phyloP scores from a whole-genome alignment of 2,329 filamentous ascomycete genomes.

The Pseudogymnoascus sp. region DNA sequence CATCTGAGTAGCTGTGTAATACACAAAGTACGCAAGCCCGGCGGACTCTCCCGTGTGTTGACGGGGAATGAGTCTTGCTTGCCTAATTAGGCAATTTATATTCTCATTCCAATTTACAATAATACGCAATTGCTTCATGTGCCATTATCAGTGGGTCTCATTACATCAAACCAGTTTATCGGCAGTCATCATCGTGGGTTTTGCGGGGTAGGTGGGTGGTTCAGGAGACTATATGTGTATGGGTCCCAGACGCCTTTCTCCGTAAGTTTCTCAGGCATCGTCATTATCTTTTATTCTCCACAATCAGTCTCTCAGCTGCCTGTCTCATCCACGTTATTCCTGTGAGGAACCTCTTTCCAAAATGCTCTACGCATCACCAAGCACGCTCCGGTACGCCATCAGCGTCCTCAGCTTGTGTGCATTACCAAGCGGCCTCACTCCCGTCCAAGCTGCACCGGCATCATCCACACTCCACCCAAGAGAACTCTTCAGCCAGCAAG shows the following conservation, averaged over 20 bases:
- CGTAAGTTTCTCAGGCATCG: neutral
- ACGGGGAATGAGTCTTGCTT: neutral
- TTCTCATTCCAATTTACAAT: neutral
- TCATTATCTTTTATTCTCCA: neutral
- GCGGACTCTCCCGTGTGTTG: neutral
- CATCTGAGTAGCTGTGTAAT: neutral
- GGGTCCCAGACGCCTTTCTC: neutral
- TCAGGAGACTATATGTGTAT: neutral
- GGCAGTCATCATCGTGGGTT: neutral
- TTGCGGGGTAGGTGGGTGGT: neutral
- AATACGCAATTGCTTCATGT: neutral
- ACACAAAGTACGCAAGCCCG: neutral
- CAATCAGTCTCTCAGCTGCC: neutral
- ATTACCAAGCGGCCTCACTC: neutral
- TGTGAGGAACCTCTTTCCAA: neutral
- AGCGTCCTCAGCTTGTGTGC: neutral
- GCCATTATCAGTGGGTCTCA: neutral
- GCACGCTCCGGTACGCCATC: neutral
- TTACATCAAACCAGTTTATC: neutral
- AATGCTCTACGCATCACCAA: neutral
- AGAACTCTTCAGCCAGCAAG: neutral
- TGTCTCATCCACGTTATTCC: neutral
- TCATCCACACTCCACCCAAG: neutral
- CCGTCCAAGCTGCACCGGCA: neutral
- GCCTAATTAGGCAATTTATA: slow-evolving; percentile 6